A percentile compares a stretch with the other conserved stretches of the same genome.
These are phyloP conservation scores for Magnusiomyces clavatus DNA, from an alignment of 1,139 yeast genomes.

Conservation along the genomic window DNA sequence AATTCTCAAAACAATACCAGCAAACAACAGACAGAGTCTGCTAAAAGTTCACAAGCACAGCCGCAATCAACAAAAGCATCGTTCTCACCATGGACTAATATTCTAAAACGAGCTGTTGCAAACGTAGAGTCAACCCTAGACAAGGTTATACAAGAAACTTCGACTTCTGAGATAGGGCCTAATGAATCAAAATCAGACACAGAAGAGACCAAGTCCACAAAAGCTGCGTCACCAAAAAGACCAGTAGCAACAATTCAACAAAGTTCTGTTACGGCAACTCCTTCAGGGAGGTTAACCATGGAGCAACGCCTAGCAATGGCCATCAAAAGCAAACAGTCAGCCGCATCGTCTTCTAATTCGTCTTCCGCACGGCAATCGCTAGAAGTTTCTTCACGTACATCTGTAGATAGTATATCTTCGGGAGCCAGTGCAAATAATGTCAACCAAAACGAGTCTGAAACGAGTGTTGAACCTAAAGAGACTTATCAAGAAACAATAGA, in stretches of 20 bases:
- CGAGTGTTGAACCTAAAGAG: too few species aligned
- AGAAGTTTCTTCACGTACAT: too few species aligned
- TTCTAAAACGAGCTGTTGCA: constrained; percentile 33
- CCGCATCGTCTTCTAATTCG: constrained; percentile 1
- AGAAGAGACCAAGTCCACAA: background rate
- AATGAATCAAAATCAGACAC: background rate
- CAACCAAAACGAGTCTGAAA: too few species aligned
- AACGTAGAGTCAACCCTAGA: constrained; percentile 34
- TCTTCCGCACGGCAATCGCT: too few species aligned
- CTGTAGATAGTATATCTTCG: too few species aligned
- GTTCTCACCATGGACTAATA: constrained; percentile 28
- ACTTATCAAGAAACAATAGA: too few species aligned
- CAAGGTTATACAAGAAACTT: constrained; percentile 29
- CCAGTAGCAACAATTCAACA: background rate
- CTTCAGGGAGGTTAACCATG: constrained; percentile 48
- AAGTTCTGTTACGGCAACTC: constrained; percentile 4
- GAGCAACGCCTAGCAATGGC: constrained; percentile 81
- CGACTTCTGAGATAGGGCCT: constrained; percentile 13
- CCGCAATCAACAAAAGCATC: background rate
- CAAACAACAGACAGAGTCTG: background rate
- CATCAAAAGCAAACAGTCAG: constrained; percentile 33
- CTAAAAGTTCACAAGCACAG: background rate
- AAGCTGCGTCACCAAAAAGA: background rate
- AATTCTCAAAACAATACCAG: too few species aligned
- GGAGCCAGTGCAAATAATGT: too few species aligned